These are phyloP conservation scores for Citrullus colocynthis DNA, from an alignment of 306 rosid genomes.

Conservation along the genomic window DNA sequence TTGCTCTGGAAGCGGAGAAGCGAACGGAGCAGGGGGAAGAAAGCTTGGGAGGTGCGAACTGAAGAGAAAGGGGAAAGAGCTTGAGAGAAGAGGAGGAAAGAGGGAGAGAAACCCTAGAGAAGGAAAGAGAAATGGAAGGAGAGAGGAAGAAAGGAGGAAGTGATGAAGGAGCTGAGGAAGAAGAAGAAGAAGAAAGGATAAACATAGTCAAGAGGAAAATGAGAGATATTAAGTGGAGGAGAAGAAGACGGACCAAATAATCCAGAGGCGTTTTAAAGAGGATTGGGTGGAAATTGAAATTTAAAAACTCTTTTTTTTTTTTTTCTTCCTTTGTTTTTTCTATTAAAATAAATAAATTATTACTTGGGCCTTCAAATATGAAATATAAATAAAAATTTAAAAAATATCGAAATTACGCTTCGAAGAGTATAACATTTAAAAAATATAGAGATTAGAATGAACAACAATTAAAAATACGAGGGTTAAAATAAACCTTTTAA, in stretches of 20 bases:
- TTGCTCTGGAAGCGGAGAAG: conserved; percentile 16
- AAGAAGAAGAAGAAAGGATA: conserved; percentile 23
- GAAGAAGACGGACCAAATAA: not conserved
- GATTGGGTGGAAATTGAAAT: not conserved
- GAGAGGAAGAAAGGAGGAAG: conserved; percentile 7
- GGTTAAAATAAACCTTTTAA: too few species aligned
- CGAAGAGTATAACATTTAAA: too few species aligned
- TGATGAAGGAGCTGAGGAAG: conserved; percentile 9
- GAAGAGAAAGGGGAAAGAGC: conserved; percentile 19
- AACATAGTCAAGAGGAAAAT: conserved; percentile 16
- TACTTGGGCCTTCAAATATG: too few species aligned
- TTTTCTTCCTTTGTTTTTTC: too few species aligned
- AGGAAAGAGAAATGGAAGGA: conserved; percentile 6
- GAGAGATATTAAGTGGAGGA: conserved; percentile 4
- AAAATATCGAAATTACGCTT: too few species aligned
- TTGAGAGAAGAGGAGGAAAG: conserved; percentile 7
- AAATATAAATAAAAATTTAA: too few species aligned
- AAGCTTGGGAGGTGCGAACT: conserved; percentile 1
- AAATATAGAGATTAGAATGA: too few species aligned
- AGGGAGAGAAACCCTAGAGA: conserved; percentile 8
- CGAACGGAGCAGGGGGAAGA: conserved; percentile 19
- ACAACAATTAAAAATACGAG: too few species aligned
- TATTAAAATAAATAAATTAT: too few species aligned
- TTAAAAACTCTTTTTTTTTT: too few species aligned
- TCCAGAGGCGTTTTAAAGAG: not conserved